phyloP scores from a whole-genome alignment of 805 yeast genomes.

The Cyberlindnera saturnus region DNA sequence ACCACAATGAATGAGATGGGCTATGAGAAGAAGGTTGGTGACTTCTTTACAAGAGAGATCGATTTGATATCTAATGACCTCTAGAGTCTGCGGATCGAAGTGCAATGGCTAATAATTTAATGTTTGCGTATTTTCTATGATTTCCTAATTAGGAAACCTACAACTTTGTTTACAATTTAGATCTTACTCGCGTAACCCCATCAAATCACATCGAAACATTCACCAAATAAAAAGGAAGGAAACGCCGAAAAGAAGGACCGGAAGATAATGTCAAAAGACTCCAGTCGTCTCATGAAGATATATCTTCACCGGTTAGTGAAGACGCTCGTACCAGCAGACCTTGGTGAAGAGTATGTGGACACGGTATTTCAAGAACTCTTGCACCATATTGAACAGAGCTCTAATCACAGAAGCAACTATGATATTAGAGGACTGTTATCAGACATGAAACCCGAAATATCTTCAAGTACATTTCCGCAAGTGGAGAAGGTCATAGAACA shows the following conservation, averaged over 20 bases:
- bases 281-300: conserved; percentile 1
- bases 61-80: conserved; percentile 21
- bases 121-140: neutral
- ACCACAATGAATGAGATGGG: conserved; percentile 51
- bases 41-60: conserved; percentile 37
- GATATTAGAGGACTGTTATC: neutral
- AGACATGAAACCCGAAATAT: neutral
- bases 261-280: neutral
- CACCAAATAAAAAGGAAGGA: neutral
- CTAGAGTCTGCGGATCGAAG: neutral
- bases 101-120: neutral
- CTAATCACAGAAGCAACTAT: neutral
- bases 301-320: conserved; percentile 18
- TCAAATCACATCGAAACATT: neutral
- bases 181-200: neutral
- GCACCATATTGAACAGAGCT: neutral
- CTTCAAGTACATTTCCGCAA: conserved; percentile 1
- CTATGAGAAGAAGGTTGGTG: conserved; percentile 36
- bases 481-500: conserved; percentile 6
- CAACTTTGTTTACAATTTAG: conserved; percentile 8
- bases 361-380: conserved; percentile 15
- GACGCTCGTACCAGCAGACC: conserved; percentile 8
- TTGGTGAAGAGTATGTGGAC: conserved; percentile 9
- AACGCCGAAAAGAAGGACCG: neutral
- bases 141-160: conserved; percentile 5